Evolutionary conservation across 352 stramenopile genomes (phyloP).

Genomic region (Globisporangium ultimum): DNA sequence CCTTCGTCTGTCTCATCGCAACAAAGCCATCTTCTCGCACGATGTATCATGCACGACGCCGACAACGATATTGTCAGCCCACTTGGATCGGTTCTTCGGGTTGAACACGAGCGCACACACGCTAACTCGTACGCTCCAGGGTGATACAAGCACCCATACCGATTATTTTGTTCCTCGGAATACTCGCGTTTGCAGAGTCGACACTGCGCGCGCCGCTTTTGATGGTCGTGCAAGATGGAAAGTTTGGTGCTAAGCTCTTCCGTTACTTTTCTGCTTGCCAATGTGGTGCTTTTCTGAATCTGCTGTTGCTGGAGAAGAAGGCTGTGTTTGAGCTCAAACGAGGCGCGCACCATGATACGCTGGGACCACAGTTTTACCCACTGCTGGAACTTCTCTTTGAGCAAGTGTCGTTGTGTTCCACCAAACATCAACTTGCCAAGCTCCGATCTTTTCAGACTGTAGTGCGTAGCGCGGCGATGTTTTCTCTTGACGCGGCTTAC

Average conservation of each 20-base stretch:
- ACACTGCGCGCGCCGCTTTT: conserved; percentile 49
- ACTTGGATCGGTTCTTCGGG: conserved; percentile 17
- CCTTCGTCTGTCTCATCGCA: conserved; percentile 75
- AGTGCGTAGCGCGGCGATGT: conserved; percentile 31
- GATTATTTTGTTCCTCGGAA: conserved; percentile 70
- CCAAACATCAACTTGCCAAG: conserved; percentile 57
- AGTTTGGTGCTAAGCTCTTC: conserved; percentile 22
- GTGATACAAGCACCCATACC: conserved; percentile 64
- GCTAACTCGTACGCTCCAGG: conserved; percentile 59
- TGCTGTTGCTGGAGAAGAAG: conserved; percentile 52
- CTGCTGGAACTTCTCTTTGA: conserved; percentile 52
- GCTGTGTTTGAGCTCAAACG: conserved; percentile 67
- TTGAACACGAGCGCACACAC: conserved; percentile 51
- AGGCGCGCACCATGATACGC: conserved; percentile 45
- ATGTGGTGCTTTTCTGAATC: conserved; percentile 20
- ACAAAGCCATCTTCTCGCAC: conserved; percentile 65
- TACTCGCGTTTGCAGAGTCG: conserved; percentile 62
- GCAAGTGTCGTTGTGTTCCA: conserved; percentile 21
- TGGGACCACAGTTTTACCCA: conserved; percentile 63
- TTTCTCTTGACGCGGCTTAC: conserved; percentile 50
- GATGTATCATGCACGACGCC: conserved; percentile 66
- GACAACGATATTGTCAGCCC: conserved; percentile 8
- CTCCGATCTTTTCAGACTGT: conserved; percentile 44
- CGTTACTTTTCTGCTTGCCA: not conserved
- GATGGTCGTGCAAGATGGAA: conserved; percentile 56